Conservation (phyloP, 176 grass and related monocot genomes). For the Tillandsia leiboldiana region DNA sequence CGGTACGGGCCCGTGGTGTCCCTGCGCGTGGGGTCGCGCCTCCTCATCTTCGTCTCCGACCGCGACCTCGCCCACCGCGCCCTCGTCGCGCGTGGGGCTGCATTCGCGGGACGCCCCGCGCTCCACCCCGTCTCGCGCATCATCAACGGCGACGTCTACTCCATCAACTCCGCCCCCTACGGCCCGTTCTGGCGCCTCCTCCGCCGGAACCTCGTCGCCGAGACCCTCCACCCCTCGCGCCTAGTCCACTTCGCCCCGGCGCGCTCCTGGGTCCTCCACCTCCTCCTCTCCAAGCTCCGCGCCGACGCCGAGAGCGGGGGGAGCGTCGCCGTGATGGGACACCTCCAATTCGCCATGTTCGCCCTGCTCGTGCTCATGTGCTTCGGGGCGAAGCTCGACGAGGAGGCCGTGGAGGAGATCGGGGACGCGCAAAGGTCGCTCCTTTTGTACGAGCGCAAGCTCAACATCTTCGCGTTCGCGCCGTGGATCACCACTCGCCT, state of each 20-base stretch:
- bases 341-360: conserved; percentile 51
- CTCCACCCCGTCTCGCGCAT: neutral
- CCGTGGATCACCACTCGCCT: conserved; percentile 33
- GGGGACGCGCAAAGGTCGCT: conserved; percentile 4
- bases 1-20: conserved; percentile 35
- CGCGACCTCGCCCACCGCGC: conserved; percentile 34
- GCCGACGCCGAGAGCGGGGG: neutral
- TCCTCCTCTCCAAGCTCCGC: conserved; percentile 10
- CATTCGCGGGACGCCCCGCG: conserved; percentile 28
- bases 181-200: conserved; percentile 44
- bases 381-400: conserved; percentile 57
- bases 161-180: conserved; percentile 34
- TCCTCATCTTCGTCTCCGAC: conserved; percentile 38
- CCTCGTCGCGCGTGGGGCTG: conserved; percentile 33
- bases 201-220: conserved; percentile 44
- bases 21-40: conserved; percentile 25
- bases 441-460: conserved; percentile 15
- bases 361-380: conserved; percentile 55
- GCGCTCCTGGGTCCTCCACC: conserved; percentile 24
- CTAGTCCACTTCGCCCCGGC: conserved; percentile 28
- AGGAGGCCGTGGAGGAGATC: conserved; percentile 37
- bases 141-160: conserved; percentile 20
- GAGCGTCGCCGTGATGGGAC: conserved; percentile 8
- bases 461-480: conserved; percentile 28
- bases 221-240: conserved; percentile 44